Conservation (phyloP, 352 stramenopile genomes). For the Elongisporangium senticosum region DNA sequence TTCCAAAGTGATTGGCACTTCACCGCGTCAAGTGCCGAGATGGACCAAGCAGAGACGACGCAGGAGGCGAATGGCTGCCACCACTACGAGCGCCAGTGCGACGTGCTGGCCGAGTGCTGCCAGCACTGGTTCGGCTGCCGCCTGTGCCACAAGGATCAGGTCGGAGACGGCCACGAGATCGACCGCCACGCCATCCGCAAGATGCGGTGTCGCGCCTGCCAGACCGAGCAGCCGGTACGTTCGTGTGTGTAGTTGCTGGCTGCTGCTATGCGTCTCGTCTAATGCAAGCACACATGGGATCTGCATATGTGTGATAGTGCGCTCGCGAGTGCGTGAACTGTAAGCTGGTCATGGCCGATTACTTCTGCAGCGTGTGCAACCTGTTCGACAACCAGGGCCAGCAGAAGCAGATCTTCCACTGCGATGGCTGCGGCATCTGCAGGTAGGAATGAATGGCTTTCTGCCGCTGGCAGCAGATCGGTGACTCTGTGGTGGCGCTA, state of each 20-base stretch:
- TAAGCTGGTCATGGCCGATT: slow-evolving; percentile 39
- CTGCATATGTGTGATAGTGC: slow-evolving; percentile 24
- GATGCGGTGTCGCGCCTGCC: slow-evolving; percentile 65
- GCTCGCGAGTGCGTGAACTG: slow-evolving; percentile 44
- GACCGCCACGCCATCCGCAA: slow-evolving; percentile 66
- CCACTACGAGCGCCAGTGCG: slow-evolving; percentile 61
- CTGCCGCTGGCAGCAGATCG: background rate
- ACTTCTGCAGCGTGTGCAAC: slow-evolving; percentile 70
- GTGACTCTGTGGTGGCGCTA: background rate
- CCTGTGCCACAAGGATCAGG: slow-evolving; percentile 59
- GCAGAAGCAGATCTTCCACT: slow-evolving; percentile 69
- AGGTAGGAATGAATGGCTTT: slow-evolving; percentile 21
- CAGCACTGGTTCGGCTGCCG: slow-evolving; percentile 66
- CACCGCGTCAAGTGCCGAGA: background rate
- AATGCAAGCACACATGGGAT: background rate
- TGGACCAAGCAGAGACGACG: background rate
- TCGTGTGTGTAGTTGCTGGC: slow-evolving; percentile 6
- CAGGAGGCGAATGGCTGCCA: slow-evolving; percentile 21
- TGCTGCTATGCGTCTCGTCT: background rate
- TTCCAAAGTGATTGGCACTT: background rate
- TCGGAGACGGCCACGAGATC: slow-evolving; percentile 53
- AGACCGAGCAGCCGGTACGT: slow-evolving; percentile 47
- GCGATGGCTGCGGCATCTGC: slow-evolving; percentile 71
- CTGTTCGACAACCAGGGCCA: slow-evolving; percentile 63
- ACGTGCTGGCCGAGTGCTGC: slow-evolving; percentile 72